Conservation (phyloP, 1,284 basidiomycete species). For the Malassezia caprae region DNA sequence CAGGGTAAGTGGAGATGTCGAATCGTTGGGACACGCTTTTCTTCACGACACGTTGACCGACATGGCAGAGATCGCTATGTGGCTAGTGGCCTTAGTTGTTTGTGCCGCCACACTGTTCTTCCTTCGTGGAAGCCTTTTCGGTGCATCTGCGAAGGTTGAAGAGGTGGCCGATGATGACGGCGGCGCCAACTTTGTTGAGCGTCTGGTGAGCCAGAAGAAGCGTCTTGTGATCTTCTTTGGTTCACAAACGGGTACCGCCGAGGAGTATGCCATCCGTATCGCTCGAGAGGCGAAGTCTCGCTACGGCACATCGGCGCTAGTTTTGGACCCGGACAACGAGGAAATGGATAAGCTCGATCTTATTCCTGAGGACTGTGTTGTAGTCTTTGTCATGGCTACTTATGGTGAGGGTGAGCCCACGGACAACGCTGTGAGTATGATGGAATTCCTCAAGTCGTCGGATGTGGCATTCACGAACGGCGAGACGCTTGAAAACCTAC, state of each 20-base stretch:
- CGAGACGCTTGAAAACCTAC: slow-evolving; percentile 69
- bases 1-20: not conserved
- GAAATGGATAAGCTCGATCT: slow-evolving; percentile 92
- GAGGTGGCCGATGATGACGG: not conserved
- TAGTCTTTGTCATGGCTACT: slow-evolving; percentile 90
- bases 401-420: slow-evolving; percentile 98
- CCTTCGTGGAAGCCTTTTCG: slow-evolving; percentile 4
- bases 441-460: slow-evolving; percentile 80
- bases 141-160: not conserved
- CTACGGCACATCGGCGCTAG: slow-evolving; percentile 44
- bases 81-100: not conserved
- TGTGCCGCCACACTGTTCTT: slow-evolving; percentile 9
- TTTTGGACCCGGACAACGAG: slow-evolving; percentile 53
- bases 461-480: slow-evolving; percentile 75
- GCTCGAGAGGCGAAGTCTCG: slow-evolving; percentile 47
- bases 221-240: slow-evolving; percentile 46
- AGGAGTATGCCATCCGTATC: slow-evolving; percentile 46
- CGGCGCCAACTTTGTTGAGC: slow-evolving; percentile 10
- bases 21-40: not conserved
- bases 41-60: not conserved
- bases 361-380: slow-evolving; percentile 72
- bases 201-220: slow-evolving; percentile 30
- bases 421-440: slow-evolving; percentile 89
- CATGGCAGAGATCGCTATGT: slow-evolving; percentile 9
- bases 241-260: slow-evolving; percentile 46